A percentile compares a stretch with the other conserved stretches of the same genome.
Evolutionary conservation across 108 stramenopile species (phyloP).

Genomic region (Fragilaria radians): DNA sequence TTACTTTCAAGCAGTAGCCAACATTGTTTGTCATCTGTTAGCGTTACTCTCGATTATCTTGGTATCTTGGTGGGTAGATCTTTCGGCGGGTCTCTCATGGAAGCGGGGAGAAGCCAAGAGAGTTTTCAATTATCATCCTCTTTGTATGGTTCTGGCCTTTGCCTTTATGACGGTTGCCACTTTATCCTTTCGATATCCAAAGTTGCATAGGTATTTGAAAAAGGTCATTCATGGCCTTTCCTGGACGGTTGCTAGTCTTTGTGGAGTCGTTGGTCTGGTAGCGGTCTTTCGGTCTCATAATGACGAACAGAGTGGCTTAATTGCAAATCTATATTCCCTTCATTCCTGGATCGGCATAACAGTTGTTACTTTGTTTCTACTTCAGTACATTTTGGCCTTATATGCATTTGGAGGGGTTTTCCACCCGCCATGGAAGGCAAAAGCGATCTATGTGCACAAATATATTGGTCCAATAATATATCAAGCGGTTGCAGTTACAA

Average conservation of each 20-base stretch:
- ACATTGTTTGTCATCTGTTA: conserved; percentile 2
- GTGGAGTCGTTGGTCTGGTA: conserved; percentile 40
- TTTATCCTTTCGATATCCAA: conserved; percentile 40
- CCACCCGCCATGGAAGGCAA: conserved; percentile 22
- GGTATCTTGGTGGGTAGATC: conserved; percentile 23
- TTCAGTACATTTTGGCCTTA: conserved; percentile 42
- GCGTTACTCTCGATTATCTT: background rate
- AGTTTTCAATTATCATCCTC: conserved; percentile 83
- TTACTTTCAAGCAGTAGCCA: background rate
- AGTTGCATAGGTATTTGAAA: conserved; percentile 14
- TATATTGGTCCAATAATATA: conserved; percentile 50
- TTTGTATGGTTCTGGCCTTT: conserved; percentile 63
- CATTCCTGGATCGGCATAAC: conserved; percentile 70
- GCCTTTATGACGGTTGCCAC: conserved; percentile 56
- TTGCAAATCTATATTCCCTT: conserved; percentile 71
- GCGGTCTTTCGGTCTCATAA: conserved; percentile 72
- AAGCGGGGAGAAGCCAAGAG: conserved; percentile 35
- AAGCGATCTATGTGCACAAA: conserved; percentile 36
- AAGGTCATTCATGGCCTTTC: conserved; percentile 42
- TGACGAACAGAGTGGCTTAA: conserved; percentile 47
- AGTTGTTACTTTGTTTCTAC: conserved; percentile 39
- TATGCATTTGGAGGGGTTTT: conserved; percentile 28
- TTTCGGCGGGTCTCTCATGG: conserved; percentile 45
- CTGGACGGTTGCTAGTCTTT: conserved; percentile 46
- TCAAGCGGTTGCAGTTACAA: conserved; percentile 33